Percentiles rank a stretch among this genome's conserved stretches.
These are phyloP conservation scores for Pulveroboletus sp. DNA, from an alignment of 768 basidiomycete genomes.

Conservation along the genomic window DNA sequence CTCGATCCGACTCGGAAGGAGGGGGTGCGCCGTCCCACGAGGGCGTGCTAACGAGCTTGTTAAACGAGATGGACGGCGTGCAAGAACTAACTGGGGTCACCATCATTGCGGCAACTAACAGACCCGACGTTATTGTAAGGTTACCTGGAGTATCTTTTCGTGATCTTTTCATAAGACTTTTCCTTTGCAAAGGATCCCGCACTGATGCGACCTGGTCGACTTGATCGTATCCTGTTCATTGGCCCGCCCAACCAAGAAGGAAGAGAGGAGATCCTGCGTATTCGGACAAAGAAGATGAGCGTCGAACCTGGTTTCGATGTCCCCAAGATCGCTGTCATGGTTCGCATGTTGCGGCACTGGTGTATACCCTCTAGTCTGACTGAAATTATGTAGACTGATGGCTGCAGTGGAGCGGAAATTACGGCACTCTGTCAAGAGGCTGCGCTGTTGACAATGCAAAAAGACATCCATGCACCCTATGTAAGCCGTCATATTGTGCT, in stretches of 20 bases:
- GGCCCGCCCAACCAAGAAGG: slow-evolving; percentile 83
- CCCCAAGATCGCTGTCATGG: slow-evolving; percentile 63
- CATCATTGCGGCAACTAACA: slow-evolving; percentile 91
- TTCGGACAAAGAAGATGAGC: slow-evolving; percentile 76
- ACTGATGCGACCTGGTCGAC: slow-evolving; percentile 88
- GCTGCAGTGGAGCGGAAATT: slow-evolving; percentile 96
- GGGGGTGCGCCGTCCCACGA: slow-evolving; percentile 63
- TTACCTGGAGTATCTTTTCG: not conserved
- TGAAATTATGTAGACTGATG: slow-evolving; percentile 61
- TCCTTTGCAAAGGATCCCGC: slow-evolving; percentile 72
- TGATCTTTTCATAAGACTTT: not conserved
- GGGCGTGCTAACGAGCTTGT: slow-evolving; percentile 85
- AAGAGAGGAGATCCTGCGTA: slow-evolving; percentile 79
- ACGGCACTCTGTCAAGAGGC: slow-evolving; percentile 93
- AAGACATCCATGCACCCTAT: slow-evolving; percentile 69
- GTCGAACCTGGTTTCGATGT: slow-evolving; percentile 69
- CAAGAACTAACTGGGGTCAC: slow-evolving; percentile 95
- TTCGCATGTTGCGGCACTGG: slow-evolving; percentile 27
- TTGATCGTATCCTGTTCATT: slow-evolving; percentile 92
- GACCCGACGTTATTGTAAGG: slow-evolving; percentile 87
- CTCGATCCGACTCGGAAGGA: slow-evolving; percentile 55
- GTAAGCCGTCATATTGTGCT: slow-evolving; percentile 42
- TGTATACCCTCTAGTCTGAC: slow-evolving; percentile 6
- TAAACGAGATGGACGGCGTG: slow-evolving; percentile 99
- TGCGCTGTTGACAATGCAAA: slow-evolving; percentile 86